A percentile compares a stretch with the other conserved stretches of the same genome.
These are phyloP conservation scores for Solanum sejunctum DNA, from an alignment of 257 asterid genomes.

Conservation along the genomic window DNA sequence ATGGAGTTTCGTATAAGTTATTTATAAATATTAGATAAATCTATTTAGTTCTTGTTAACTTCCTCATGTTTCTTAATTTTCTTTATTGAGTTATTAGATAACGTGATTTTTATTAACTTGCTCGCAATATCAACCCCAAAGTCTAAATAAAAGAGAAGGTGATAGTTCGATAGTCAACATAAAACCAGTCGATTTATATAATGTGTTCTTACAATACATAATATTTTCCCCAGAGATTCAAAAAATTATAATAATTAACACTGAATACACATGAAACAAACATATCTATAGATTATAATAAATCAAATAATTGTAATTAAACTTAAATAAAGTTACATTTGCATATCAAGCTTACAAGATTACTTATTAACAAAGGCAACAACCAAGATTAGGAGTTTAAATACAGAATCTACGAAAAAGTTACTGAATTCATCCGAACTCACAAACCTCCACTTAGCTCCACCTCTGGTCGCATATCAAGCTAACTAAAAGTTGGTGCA, in stretches of 20 bases:
- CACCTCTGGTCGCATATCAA: neutral
- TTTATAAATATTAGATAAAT: too few relatives aligned
- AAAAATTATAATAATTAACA: neutral
- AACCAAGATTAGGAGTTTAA: too few relatives aligned
- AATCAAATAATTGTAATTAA: neutral
- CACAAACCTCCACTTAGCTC: too few relatives aligned
- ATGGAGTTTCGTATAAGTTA: too few relatives aligned
- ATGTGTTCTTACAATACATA: neutral
- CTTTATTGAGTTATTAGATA: neutral
- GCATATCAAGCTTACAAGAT: neutral
- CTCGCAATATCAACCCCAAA: neutral
- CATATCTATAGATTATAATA: neutral
- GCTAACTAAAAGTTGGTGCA: neutral
- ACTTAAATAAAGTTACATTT: neutral
- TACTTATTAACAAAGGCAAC: neutral
- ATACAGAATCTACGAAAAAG: too few relatives aligned
- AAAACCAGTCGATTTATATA: neutral
- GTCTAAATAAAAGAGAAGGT: neutral
- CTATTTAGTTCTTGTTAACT: neutral
- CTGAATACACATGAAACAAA: neutral
- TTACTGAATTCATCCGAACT: too few relatives aligned
- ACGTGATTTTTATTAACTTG: rapidly evolving
- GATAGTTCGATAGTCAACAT: neutral
- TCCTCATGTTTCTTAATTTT: neutral
- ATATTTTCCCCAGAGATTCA: neutral